These are phyloP conservation scores for Paspalum vaginatum DNA, from an alignment of 176 grass and related monocot species.

Conservation along the genomic window DNA sequence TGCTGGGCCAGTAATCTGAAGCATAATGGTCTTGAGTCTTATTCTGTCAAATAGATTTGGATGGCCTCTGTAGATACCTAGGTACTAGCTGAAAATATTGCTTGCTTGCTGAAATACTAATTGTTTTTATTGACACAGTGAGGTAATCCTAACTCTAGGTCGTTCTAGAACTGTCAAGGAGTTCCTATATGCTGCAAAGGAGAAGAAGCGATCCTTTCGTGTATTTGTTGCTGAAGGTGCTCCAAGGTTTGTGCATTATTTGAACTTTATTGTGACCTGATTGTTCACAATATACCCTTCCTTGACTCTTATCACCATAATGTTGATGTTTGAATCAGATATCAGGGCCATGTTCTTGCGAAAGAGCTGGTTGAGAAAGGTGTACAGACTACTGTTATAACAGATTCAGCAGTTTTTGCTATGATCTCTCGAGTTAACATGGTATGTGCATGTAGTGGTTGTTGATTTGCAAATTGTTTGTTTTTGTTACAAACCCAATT, in stretches of 20 bases:
- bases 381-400: conserved; percentile 87
- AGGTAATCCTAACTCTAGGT: conserved; percentile 97
- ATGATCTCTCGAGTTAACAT: conserved; percentile 99
- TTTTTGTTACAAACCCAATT: conserved; percentile 33
- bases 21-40: not conserved
- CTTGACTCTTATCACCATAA: not conserved
- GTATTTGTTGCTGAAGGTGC: conserved; percentile 98
- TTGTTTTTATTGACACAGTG: conserved; percentile 57
- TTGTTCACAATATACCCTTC: not conserved
- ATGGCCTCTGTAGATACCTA: not conserved
- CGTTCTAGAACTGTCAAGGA: conserved; percentile 96
- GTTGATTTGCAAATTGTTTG: conserved; percentile 22
- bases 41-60: conserved; percentile 1
- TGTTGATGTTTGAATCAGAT: conserved; percentile 58
- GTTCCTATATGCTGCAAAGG: conserved; percentile 89
- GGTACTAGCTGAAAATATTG: conserved; percentile 6
- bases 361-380: conserved; percentile 90
- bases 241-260: conserved; percentile 71
- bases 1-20: not conserved
- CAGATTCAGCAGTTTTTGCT: conserved; percentile 97
- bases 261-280: conserved; percentile 2
- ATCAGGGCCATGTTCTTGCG: conserved; percentile 94
- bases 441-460: conserved; percentile 48
- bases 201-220: conserved; percentile 92
- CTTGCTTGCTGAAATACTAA: conserved; percentile 17